Conservation (phyloP, 139 green algal genomes). For the Chlorella sorokiniana region DNA sequence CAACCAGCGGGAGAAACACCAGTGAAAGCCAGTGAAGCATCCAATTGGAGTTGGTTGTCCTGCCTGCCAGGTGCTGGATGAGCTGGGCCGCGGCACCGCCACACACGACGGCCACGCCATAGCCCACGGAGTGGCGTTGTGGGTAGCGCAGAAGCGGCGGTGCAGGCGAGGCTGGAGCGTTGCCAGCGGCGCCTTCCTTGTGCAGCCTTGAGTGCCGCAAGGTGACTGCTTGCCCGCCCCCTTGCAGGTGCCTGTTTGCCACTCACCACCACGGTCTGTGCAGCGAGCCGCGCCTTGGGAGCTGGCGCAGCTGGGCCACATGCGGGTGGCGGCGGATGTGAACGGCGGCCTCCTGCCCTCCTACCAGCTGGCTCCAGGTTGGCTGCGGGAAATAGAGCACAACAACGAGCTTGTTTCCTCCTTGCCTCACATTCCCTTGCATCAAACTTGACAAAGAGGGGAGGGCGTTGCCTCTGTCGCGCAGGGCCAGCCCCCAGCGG, state of each 20-base stretch:
- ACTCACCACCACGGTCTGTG: conserved; percentile 92
- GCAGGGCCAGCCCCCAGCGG: conserved; percentile 47
- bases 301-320: conserved; percentile 50
- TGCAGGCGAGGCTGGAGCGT: conserved; percentile 26
- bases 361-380: conserved; percentile 1
- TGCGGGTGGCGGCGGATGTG: conserved; percentile 35
- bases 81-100: conserved; percentile 77
- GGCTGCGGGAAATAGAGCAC: no score
- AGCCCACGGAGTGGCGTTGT: conserved; percentile 58
- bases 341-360: conserved; percentile 40
- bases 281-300: not conserved
- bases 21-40: no score
- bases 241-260: conserved; percentile 81
- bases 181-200: not conserved
- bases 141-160: conserved; percentile 1
- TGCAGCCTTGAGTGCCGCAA: no score
- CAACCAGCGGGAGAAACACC: not conserved
- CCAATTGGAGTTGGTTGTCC: no score
- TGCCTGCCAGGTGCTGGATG: conserved; percentile 52
- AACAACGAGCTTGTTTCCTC: not conserved
- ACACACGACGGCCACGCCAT: conserved; percentile 75
- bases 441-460: conserved; percentile 11
- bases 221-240: not conserved
- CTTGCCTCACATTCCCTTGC: not conserved
- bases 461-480: no score